Conservation (phyloP, 805 yeast genomes). For the Metschnikowia aberdeeniae region DNA sequence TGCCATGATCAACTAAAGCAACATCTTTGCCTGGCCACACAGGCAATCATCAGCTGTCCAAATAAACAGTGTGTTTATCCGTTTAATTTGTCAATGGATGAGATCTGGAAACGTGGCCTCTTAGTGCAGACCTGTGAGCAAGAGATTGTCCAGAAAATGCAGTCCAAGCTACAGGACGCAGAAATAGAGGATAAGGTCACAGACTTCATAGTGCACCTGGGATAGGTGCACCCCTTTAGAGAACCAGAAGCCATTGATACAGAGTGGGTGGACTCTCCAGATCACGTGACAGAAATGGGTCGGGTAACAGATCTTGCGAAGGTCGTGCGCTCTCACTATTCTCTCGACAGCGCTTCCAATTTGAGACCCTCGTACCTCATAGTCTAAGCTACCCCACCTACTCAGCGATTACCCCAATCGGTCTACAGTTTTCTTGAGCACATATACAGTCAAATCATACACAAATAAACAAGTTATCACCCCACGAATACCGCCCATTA, state of each 20-base stretch:
- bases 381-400: neutral
- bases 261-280: too few relatives aligned
- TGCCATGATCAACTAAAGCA: slow-evolving; percentile 23
- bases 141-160: slow-evolving; percentile 26
- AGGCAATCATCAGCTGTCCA: slow-evolving; percentile 29
- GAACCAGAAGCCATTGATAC: neutral
- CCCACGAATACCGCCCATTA: neutral
- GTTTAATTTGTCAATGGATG: slow-evolving; percentile 27
- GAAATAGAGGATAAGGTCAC: slow-evolving; percentile 25
- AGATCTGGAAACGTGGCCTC: slow-evolving; percentile 24
- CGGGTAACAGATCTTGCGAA: slow-evolving; percentile 5
- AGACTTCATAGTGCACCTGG: slow-evolving; percentile 18
- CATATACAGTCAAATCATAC: neutral
- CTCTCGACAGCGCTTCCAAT: slow-evolving; percentile 2
- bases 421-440: neutral
- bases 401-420: neutral
- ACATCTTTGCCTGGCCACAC: slow-evolving; percentile 24
- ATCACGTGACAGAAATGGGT: neutral
- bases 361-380: neutral
- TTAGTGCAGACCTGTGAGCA: slow-evolving; percentile 19
- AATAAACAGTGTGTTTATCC: slow-evolving; percentile 28
- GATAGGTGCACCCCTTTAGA: neutral
- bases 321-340: neutral
- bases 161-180: slow-evolving; percentile 22
- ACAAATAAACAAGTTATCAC: neutral